Base-by-base conservation (phyloP, 106 monocot genomes). In the Platanthera guangdongensis region DNA sequence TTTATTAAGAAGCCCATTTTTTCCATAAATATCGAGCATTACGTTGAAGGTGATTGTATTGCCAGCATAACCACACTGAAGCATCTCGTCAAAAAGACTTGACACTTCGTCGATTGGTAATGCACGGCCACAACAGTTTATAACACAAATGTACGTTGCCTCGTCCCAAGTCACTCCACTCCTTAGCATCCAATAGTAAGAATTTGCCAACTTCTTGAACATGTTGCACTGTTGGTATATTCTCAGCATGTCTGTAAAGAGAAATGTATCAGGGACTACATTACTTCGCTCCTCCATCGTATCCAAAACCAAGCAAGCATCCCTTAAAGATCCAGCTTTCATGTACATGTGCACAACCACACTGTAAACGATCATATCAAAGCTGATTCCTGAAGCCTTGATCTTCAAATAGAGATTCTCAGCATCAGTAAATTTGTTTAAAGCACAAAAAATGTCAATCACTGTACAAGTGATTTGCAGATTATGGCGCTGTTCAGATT, bases 81-180 rank as follows among this genome's bases (percentile, higher is more conserved):
- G 57, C 97, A 99, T 99, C 76, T 94, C 92, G 57, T 99, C 84
- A 57, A 94, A 94, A 62, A 99, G 83, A 52, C 87, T 85, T 15
- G 94, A 99, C 46, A 99, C 55, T 75, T 99, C 97, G 80, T 99
- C 94, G 47, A 99, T 89, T 7, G 91, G 94, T 57, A 99, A 79
- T 4, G 91, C 94, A 77, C 68, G 86, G 1, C 87, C 94, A 54
- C 97, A 99, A 47, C 97, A 99, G 75, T 94, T 99, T 81, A 99
- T 88, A 25, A 94, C 78, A 67, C 97, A 99, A 75, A 89, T 92
- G 67, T 94, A 94, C 89, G 88, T 94, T 52, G 91, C 81, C 80
- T 92, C 94, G 39, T 99, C 97, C 87, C 85, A 91, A 6, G 53
- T 51, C 47, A 86, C 49, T 21, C 78, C 83, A 62, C 82, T 81